A percentile compares a stretch with the other conserved stretches of the same genome.
Evolutionary conservation across 257 asterid species (phyloP).

Genomic region (Cinchona pubescens): DNA sequence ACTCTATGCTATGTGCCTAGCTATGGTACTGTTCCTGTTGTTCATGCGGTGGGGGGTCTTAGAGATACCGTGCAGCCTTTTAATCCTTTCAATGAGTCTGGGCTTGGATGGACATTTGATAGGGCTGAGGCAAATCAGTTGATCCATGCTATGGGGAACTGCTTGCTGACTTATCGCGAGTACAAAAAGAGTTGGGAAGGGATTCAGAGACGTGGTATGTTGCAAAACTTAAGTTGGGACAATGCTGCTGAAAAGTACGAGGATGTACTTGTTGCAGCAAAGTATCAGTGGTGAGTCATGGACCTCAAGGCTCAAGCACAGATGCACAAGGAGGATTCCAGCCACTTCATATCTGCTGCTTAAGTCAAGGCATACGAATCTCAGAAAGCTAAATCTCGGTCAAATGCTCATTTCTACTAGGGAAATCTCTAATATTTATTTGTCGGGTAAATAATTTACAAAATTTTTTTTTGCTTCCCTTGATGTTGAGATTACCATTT

Average conservation of each 20-base stretch:
- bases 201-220: conserved; percentile 81
- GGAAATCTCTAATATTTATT: not conserved
- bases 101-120: conserved; percentile 85
- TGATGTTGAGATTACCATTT: not conserved
- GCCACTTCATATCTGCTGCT: not conserved
- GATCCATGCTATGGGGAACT: conserved; percentile 71
- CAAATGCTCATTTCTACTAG: not conserved
- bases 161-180: conserved; percentile 68
- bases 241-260: conserved; percentile 80
- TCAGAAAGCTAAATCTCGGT: not conserved
- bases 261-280: conserved; percentile 84
- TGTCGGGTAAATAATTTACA: not conserved
- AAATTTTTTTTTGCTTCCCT: not conserved
- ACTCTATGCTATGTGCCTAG: conserved; percentile 91
- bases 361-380: not conserved
- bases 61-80: conserved; percentile 88
- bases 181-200: conserved; percentile 88
- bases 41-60: conserved; percentile 90
- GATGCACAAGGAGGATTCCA: not conserved
- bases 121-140: conserved; percentile 56
- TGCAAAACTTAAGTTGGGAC: conserved; percentile 86
- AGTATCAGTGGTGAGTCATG: conserved; percentile 71
- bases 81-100: conserved; percentile 76
- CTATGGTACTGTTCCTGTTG: conserved; percentile 89
- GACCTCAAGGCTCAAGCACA: not conserved